phyloP scores from a whole-genome alignment of 106 monocot species.

The Acorus calamus region DNA sequence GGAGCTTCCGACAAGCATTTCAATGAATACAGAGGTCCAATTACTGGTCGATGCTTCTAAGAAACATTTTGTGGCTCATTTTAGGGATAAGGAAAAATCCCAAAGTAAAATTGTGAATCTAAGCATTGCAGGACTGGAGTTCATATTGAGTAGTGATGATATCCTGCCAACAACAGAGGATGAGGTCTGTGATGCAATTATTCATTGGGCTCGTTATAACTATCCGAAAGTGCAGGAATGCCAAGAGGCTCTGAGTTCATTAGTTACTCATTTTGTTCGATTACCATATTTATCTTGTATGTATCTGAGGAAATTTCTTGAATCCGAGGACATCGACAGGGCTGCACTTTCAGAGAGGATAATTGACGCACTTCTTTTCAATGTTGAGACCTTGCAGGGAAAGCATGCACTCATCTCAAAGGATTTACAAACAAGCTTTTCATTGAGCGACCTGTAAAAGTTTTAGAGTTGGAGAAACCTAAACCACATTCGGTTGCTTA shows the following conservation, averaged over 20 bases:
- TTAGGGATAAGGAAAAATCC: conserved; percentile 22
- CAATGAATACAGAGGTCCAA: conserved; percentile 19
- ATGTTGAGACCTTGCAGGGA: conserved; percentile 12
- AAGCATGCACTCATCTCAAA: conserved; percentile 8
- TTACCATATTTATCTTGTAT: conserved; percentile 22
- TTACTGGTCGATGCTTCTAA: conserved; percentile 20
- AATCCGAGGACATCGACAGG: conserved; percentile 13
- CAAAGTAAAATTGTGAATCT: conserved; percentile 17
- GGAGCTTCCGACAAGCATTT: conserved; percentile 27
- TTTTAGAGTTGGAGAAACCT: conserved; percentile 21
- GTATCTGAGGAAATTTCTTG: conserved; percentile 14
- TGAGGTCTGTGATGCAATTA: conserved; percentile 13
- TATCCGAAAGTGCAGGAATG: conserved; percentile 16
- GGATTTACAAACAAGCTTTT: neutral
- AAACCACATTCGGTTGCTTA: conserved; percentile 22
- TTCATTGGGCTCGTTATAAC: conserved; percentile 17
- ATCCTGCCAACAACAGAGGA: conserved; percentile 23
- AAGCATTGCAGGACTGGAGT: conserved; percentile 20
- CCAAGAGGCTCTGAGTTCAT: conserved; percentile 7
- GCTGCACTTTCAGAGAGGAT: conserved; percentile 12
- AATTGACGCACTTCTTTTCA: conserved; percentile 22
- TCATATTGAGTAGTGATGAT: conserved; percentile 15
- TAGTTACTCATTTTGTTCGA: conserved; percentile 7
- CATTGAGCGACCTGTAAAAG: conserved; percentile 14
- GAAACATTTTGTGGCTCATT: conserved; percentile 15